Percentiles rank a stretch among this genome's conserved stretches.
phyloP scores from a whole-genome alignment of 805 yeast species.

The Saccharomycopsis fermentans region DNA sequence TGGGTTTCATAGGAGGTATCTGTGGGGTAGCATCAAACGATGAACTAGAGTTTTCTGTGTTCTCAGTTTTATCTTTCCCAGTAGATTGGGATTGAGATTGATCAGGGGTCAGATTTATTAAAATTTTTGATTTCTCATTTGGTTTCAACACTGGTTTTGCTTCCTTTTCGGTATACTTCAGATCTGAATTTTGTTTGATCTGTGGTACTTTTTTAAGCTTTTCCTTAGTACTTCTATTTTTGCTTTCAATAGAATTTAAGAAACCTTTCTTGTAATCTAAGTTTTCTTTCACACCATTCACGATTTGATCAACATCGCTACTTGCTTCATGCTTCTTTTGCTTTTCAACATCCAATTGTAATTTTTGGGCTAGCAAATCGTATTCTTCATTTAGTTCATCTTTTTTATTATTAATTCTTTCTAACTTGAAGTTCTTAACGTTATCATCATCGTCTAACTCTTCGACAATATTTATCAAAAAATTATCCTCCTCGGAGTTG shows the following conservation, averaged over 20 bases:
- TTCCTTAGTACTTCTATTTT: neutral
- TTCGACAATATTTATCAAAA: slow-evolving; percentile 12
- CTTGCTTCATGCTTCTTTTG: neutral
- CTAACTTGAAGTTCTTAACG: slow-evolving; percentile 10
- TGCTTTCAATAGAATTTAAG: slow-evolving; percentile 3
- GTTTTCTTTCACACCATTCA: neutral
- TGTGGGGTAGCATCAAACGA: neutral
- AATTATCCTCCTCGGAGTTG: slow-evolving; percentile 1
- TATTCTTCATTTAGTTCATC: neutral
- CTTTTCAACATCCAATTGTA: neutral
- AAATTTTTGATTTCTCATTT: neutral
- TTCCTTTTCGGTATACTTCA: neutral
- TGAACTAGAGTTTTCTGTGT: neutral
- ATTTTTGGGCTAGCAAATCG: neutral
- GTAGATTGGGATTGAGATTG: too few relatives aligned
- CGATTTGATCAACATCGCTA: neutral
- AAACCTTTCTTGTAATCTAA: slow-evolving; percentile 15
- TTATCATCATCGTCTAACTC: slow-evolving; percentile 17
- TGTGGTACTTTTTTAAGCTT: neutral
- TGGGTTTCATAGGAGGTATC: neutral
- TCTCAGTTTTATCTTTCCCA: neutral
- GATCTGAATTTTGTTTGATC: neutral
- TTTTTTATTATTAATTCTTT: slow-evolving; percentile 3
- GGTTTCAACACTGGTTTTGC: neutral
- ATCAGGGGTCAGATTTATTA: too few relatives aligned